A percentile compares a stretch with the other conserved stretches of the same genome.
These are phyloP conservation scores for Camellia japonica DNA, from an alignment of 148 eudicot genomes.

Conservation along the genomic window DNA sequence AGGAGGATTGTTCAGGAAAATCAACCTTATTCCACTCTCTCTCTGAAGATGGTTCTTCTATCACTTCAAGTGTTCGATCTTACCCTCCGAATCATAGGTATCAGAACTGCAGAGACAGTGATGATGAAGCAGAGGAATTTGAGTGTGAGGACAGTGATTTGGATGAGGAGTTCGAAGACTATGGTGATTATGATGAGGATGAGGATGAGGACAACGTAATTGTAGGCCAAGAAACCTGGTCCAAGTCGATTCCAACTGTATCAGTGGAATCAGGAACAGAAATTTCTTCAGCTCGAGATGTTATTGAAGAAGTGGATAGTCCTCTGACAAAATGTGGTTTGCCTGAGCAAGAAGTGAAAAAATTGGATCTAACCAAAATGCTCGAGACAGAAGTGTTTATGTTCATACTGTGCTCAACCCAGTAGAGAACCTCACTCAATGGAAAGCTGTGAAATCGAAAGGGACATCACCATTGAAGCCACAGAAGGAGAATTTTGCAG, in stretches of 20 bases:
- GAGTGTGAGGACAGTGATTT: constrained; percentile 51
- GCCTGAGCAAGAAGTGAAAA: constrained; percentile 25
- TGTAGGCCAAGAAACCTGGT: constrained; percentile 32
- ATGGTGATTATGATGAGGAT: constrained; percentile 27
- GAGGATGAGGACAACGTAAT: constrained; percentile 31
- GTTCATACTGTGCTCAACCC: constrained; percentile 71
- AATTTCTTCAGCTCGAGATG: constrained; percentile 16
- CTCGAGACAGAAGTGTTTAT: constrained; percentile 63
- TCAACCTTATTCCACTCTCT: constrained; percentile 32
- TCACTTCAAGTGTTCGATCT: constrained; percentile 55
- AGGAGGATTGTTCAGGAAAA: constrained; percentile 23
- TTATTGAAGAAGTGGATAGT: constrained; percentile 27
- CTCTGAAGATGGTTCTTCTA: constrained; percentile 66
- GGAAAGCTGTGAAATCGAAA: constrained; percentile 72
- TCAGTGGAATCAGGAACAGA: constrained; percentile 54
- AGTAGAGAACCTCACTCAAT: constrained; percentile 70
- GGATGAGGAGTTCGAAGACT: constrained; percentile 32
- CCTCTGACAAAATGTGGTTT: constrained; percentile 12
- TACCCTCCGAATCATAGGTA: constrained; percentile 84
- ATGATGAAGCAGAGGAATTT: constrained; percentile 46
- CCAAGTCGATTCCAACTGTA: constrained; percentile 35
- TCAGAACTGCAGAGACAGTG: constrained; percentile 70
- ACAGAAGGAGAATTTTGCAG: constrained; percentile 58
- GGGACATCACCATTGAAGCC: constrained; percentile 33
- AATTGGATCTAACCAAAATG: constrained; percentile 29